These are phyloP conservation scores for Paecilomyces dactylethromorphus DNA, from an alignment of 2,329 filamentous ascomycete species.

Conservation along the genomic window DNA sequence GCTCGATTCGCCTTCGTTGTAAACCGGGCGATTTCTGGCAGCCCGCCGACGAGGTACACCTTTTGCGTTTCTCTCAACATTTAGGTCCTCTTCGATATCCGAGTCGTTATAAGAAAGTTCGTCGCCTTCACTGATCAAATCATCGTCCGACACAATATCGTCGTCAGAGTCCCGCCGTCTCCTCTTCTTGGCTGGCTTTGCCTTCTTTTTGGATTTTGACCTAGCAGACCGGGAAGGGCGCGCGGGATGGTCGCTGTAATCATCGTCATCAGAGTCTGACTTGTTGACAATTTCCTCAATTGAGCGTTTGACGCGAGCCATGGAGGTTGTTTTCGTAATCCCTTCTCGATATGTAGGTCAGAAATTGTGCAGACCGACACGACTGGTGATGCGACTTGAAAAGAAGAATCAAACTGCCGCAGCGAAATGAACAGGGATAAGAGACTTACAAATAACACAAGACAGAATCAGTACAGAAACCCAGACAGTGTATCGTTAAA, in stretches of 20 bases:
- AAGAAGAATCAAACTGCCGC: not conserved
- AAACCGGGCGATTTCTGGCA: conserved; percentile 49
- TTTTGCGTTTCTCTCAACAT: conserved; percentile 49
- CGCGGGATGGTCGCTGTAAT: conserved; percentile 34
- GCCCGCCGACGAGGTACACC: conserved; percentile 51
- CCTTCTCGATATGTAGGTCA: conserved; percentile 8
- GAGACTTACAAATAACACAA: not conserved
- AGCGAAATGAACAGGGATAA: not conserved
- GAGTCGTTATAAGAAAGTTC: conserved; percentile 40
- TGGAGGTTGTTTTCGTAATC: conserved; percentile 9
- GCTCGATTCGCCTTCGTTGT: conserved; percentile 50
- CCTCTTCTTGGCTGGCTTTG: conserved; percentile 28
- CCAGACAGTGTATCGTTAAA: not conserved
- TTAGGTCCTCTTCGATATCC: conserved; percentile 34
- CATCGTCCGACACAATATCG: conserved; percentile 33
- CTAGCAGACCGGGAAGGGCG: conserved; percentile 21
- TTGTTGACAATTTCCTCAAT: conserved; percentile 37
- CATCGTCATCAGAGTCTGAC: conserved; percentile 40
- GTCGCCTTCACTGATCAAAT: conserved; percentile 30
- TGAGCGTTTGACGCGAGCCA: conserved; percentile 33
- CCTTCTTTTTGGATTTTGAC: conserved; percentile 26
- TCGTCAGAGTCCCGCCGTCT: conserved; percentile 43
- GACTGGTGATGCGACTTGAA: not conserved
- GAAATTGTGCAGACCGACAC: not conserved
- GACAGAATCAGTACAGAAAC: not conserved